Evolutionary conservation across 2,329 filamentous ascomycete genomes (phyloP).

Genomic region (Cladosporium sphaerospermum): DNA sequence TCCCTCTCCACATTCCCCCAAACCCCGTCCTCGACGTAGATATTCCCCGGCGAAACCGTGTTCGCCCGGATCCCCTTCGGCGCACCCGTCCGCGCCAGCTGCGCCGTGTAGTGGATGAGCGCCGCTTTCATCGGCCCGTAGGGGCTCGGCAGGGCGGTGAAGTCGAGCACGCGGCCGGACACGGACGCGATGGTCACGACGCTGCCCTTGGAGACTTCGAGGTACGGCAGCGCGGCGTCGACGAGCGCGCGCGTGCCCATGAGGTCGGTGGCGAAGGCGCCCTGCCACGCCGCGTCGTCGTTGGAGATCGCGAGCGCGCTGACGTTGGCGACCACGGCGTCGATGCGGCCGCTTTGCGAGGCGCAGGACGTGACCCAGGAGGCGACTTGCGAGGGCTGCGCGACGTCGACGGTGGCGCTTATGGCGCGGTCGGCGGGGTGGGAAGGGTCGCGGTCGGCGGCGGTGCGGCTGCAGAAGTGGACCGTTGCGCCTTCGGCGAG

Average conservation of each 20-base stretch:
- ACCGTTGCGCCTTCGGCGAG: conserved; percentile 27
- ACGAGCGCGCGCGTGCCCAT: conserved; percentile 30
- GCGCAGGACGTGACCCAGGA: conserved; percentile 21
- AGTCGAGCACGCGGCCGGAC: conserved; percentile 33
- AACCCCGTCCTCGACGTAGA: conserved; percentile 33
- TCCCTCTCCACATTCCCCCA: conserved; percentile 31
- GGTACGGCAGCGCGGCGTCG: conserved; percentile 28
- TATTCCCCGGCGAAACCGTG: conserved; percentile 32
- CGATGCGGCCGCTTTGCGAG: conserved; percentile 20
- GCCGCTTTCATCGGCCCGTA: conserved; percentile 35
- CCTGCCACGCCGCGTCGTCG: conserved; percentile 19
- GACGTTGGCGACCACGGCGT: conserved; percentile 28
- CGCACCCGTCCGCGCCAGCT: conserved; percentile 31
- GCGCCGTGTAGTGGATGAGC: conserved; percentile 32
- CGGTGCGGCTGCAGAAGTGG: conserved; percentile 27
- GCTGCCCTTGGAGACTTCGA: conserved; percentile 31
- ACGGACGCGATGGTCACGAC: conserved; percentile 33
- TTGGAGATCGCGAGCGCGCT: conserved; percentile 28
- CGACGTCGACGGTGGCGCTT: conserved; percentile 24
- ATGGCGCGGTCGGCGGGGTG: conserved; percentile 18
- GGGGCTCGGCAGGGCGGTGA: conserved; percentile 31
- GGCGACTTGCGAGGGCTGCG: conserved; percentile 15
- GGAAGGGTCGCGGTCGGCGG: conserved; percentile 17
- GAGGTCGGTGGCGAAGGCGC: conserved; percentile 31
- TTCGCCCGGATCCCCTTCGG: conserved; percentile 33